A percentile compares a stretch with the other conserved stretches of the same genome.
Evolutionary conservation across 495 filamentous ascomycete genomes (phyloP).

Genomic region (Daldinia decipiens): DNA sequence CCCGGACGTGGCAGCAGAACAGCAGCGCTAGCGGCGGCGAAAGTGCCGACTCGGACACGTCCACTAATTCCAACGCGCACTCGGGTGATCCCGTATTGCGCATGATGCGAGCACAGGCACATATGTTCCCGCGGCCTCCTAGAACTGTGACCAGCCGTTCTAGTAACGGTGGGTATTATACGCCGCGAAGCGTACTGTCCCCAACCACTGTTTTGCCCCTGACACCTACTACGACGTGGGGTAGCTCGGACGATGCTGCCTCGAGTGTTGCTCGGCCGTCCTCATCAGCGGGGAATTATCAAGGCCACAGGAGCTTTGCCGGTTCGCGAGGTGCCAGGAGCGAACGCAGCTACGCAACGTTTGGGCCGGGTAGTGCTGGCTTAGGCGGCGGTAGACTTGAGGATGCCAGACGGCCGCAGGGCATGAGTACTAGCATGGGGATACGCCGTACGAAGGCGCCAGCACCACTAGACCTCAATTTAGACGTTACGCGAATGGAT

Average conservation of each 20-base stretch:
- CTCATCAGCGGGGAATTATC: constrained; percentile 26
- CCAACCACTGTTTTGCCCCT: constrained; percentile 15
- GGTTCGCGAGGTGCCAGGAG: constrained; percentile 28
- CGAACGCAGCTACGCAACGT: constrained; percentile 39
- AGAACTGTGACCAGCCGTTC: constrained; percentile 44
- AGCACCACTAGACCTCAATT: constrained; percentile 37
- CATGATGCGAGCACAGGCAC: constrained; percentile 42
- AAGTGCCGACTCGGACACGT: constrained; percentile 47
- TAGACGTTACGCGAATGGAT: constrained; percentile 32
- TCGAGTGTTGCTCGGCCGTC: constrained; percentile 41
- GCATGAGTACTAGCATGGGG: not conserved
- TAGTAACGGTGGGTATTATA: constrained; percentile 42
- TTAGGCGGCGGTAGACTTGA: constrained; percentile 28
- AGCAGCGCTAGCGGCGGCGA: constrained; percentile 47
- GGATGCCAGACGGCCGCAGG: constrained; percentile 33
- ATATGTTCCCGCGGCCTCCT: constrained; percentile 50
- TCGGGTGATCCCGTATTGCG: constrained; percentile 36
- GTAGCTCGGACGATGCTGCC: constrained; percentile 45
- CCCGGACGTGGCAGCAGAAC: constrained; percentile 59
- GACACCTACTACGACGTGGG: constrained; percentile 45
- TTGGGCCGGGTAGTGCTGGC: constrained; percentile 25
- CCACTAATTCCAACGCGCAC: constrained; percentile 21
- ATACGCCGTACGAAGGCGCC: constrained; percentile 31
- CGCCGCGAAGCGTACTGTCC: constrained; percentile 46
- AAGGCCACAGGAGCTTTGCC: constrained; percentile 11